A percentile compares a stretch with the other conserved stretches of the same genome.
phyloP scores from a whole-genome alignment of 805 yeast species.

The Suhomyces prunicola region DNA sequence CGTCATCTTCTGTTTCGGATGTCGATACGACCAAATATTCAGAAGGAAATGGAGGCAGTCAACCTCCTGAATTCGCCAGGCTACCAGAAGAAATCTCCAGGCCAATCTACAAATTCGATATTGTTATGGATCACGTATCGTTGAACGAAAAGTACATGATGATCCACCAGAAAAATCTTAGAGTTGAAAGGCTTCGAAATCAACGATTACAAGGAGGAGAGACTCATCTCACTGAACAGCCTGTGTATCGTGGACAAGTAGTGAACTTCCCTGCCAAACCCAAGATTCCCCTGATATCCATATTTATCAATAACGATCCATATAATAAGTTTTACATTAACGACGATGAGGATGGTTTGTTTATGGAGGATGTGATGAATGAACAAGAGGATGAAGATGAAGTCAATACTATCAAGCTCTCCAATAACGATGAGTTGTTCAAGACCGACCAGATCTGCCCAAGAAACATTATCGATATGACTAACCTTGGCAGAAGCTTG shows the following conservation, averaged over 20 bases:
- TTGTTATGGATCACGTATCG: slow-evolving; percentile 42
- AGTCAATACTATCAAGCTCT: not conserved
- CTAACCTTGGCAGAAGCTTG: slow-evolving; percentile 44
- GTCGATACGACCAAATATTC: slow-evolving; percentile 15
- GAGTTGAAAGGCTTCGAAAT: not conserved
- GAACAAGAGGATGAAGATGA: slow-evolving; percentile 5
- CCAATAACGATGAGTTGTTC: slow-evolving; percentile 5
- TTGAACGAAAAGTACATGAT: slow-evolving; percentile 29
- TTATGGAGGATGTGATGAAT: slow-evolving; percentile 7
- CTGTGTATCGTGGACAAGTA: not conserved
- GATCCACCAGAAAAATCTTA: slow-evolving; percentile 11
- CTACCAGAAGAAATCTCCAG: slow-evolving; percentile 44
- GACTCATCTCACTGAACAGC: not conserved
- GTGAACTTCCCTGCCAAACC: slow-evolving; percentile 21
- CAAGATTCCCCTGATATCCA: slow-evolving; percentile 27
- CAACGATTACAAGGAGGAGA: not conserved
- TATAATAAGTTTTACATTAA: slow-evolving; percentile 27
- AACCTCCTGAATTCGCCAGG: slow-evolving; percentile 36
- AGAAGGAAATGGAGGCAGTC: slow-evolving; percentile 4
- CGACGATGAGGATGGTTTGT: slow-evolving; percentile 23
- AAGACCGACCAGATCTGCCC: not conserved
- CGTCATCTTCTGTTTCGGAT: slow-evolving; percentile 32
- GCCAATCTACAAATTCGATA: slow-evolving; percentile 46
- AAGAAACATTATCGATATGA: slow-evolving; percentile 15
- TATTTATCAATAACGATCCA: slow-evolving; percentile 30